phyloP scores from a whole-genome alignment of 441 rosid species.

The Bocquillonia castaneifolia region DNA sequence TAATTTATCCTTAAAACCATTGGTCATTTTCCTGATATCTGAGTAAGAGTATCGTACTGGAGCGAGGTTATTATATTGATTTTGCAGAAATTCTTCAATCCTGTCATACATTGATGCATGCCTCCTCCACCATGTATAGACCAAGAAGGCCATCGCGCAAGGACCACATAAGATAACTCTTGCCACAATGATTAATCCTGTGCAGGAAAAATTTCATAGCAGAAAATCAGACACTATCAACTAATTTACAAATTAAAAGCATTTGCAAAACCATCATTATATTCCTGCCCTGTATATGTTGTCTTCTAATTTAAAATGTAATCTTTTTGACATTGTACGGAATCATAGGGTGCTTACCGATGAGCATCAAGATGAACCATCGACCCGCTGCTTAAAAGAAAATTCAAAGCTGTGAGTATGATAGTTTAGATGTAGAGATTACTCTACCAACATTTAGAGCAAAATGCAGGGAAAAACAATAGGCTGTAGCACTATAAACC shows the following conservation, averaged over 20 bases:
- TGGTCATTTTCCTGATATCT: constrained; percentile 22
- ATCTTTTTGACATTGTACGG: neutral
- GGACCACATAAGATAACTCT: constrained; percentile 8
- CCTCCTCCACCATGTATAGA: constrained; percentile 18
- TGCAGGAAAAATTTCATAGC: neutral
- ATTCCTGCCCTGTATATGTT: neutral
- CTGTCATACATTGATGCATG: constrained; percentile 23
- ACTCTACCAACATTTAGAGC: neutral
- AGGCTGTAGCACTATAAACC: neutral
- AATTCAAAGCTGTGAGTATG: constrained; percentile 1
- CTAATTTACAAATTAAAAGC: neutral
- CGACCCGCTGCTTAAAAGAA: neutral
- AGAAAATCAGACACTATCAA: neutral
- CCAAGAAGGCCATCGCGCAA: constrained; percentile 8
- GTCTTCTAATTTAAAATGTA: neutral
- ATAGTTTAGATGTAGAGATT: neutral
- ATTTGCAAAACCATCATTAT: neutral
- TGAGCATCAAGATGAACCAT: neutral
- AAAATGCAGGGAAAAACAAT: neutral
- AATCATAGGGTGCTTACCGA: constrained; percentile 16
- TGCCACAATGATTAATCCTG: neutral
- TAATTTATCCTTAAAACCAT: constrained; percentile 17
- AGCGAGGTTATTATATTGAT: constrained; percentile 3
- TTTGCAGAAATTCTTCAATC: constrained; percentile 25
- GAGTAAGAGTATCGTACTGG: constrained; percentile 22